Evolutionary conservation across 306 rosid species (phyloP).

Genomic region (Cucumis melo): DNA sequence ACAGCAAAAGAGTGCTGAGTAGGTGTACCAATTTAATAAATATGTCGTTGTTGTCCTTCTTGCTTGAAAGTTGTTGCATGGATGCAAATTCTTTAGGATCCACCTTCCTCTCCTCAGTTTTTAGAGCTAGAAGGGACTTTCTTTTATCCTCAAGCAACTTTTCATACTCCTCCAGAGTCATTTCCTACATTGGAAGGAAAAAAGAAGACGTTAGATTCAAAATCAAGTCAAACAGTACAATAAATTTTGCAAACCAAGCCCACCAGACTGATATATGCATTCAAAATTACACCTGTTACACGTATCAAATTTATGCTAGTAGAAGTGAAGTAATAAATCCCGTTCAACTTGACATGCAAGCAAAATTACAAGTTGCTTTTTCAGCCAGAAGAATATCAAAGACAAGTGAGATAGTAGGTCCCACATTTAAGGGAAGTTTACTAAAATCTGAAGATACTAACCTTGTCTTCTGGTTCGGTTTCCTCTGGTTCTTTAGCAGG

Average conservation of each 20-base stretch:
- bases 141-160: conserved; percentile 77
- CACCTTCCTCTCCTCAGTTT: conserved; percentile 76
- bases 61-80: conserved; percentile 78
- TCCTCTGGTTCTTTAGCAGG: conserved; percentile 51
- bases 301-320: not conserved
- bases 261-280: not conserved
- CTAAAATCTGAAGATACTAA: conserved; percentile 2
- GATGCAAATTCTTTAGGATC: conserved; percentile 67
- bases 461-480: conserved; percentile 83
- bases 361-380: not conserved
- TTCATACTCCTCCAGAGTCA: conserved; percentile 94
- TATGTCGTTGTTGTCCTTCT: conserved; percentile 62
- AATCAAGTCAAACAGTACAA: not conserved
- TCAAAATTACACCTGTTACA: not conserved
- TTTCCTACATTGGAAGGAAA: conserved; percentile 35
- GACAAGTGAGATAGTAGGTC: not conserved
- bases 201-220: not conserved
- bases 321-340: not conserved
- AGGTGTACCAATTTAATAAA: conserved; percentile 65
- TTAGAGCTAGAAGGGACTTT: conserved; percentile 62
- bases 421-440: not conserved
- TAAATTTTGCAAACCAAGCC: not conserved
- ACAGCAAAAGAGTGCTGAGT: not conserved
- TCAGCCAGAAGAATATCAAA: not conserved
- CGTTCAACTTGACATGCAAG: not conserved